Evolutionary conservation across 2,329 filamentous ascomycete species (phyloP).

Genomic region (Cladophialophora yegresii): DNA sequence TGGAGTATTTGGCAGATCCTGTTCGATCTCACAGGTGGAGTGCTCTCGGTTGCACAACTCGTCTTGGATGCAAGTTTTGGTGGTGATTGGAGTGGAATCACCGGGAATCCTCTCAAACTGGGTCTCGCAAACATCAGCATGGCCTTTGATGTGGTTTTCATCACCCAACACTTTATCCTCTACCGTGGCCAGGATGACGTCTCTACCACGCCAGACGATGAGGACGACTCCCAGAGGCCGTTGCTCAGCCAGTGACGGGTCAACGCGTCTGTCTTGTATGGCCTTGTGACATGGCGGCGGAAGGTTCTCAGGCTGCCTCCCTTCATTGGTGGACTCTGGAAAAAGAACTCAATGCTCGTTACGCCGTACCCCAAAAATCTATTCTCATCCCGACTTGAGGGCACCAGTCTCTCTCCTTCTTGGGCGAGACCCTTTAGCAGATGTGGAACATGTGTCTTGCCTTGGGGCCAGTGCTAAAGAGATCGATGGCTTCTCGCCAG

Average conservation of each 20-base stretch:
- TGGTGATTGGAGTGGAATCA: slow-evolving; percentile 85
- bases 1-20: slow-evolving; percentile 87
- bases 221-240: slow-evolving; percentile 18
- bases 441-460: not conserved
- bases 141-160: slow-evolving; percentile 82
- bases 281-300: not conserved
- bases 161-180: slow-evolving; percentile 82
- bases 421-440: not conserved
- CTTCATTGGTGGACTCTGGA: not conserved
- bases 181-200: slow-evolving; percentile 54
- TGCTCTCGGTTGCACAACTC: slow-evolving; percentile 79
- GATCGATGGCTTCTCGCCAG: not conserved
- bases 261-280: not conserved
- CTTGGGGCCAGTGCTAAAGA: not conserved
- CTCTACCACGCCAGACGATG: slow-evolving; percentile 15
- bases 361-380: not conserved
- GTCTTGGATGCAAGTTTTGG: slow-evolving; percentile 81
- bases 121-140: slow-evolving; percentile 82
- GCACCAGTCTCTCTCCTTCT: not conserved
- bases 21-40: slow-evolving; percentile 77
- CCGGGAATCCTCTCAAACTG: slow-evolving; percentile 89
- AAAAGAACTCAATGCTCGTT: not conserved
- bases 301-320: not conserved
- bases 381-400: not conserved
- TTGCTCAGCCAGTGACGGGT: slow-evolving; percentile 19